A percentile compares a stretch with the other conserved stretches of the same genome.
Evolutionary conservation across 1,284 basidiomycete genomes (phyloP).

Genomic region (Heterobasidion irregulare): DNA sequence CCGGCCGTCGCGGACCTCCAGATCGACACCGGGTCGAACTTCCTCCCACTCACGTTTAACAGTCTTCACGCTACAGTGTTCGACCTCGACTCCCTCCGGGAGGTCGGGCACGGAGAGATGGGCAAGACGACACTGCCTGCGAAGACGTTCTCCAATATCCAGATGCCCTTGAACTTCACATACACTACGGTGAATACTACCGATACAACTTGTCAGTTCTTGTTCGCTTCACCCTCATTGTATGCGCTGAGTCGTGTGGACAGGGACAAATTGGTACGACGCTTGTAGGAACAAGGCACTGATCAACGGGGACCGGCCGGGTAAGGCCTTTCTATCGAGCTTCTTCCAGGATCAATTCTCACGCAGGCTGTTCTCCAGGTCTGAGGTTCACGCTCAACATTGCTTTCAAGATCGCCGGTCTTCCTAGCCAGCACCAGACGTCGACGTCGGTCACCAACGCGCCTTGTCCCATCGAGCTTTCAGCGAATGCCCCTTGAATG

Average conservation of each 20-base stretch:
- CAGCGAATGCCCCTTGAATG: constrained; percentile 38
- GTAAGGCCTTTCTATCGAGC: constrained; percentile 24
- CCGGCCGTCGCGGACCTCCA: constrained; percentile 65
- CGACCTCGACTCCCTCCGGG: constrained; percentile 53
- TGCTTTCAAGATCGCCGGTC: constrained; percentile 62
- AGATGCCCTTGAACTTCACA: constrained; percentile 72
- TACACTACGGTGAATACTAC: constrained; percentile 75
- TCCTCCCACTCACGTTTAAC: constrained; percentile 66
- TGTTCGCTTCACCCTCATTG: neutral
- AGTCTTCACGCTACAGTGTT: constrained; percentile 56
- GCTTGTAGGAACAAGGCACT: constrained; percentile 61
- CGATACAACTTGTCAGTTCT: constrained; percentile 69
- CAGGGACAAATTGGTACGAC: constrained; percentile 75
- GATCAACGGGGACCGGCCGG: constrained; percentile 47
- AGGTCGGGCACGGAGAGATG: constrained; percentile 60
- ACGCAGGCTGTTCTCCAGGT: constrained; percentile 29
- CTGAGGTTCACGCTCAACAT: constrained; percentile 63
- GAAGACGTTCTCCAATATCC: constrained; percentile 50
- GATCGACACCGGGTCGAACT: constrained; percentile 64
- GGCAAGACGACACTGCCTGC: constrained; percentile 52
- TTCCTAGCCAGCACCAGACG: constrained; percentile 43
- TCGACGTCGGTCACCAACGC: constrained; percentile 56
- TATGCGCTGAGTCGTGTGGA: neutral
- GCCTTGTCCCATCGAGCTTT: constrained; percentile 70
- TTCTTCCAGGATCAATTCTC: neutral